Base-by-base conservation (phyloP, 129 eudicot species). In the Centrapalus pauciflorus region DNA sequence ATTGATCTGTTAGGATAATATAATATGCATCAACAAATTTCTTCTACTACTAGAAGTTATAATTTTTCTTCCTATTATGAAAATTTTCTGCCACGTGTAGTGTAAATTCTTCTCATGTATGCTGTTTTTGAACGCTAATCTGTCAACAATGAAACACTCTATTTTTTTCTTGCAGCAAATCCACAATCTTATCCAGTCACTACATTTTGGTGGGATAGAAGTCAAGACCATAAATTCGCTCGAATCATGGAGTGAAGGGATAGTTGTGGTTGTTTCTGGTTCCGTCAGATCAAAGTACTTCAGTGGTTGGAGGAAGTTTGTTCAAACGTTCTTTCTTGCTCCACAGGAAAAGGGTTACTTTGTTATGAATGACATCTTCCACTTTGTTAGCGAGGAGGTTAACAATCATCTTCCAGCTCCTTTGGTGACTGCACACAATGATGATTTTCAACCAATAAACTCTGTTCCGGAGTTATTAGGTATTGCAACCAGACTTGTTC, bases 311-410 rank as follows among this genome's bases (percentile, higher is more conserved):
- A 86, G 88, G 87, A 88, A 78, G 49, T 92, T 88, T 66, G 77
- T 82, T 70, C 87, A 88, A 82, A 92, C 91, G 32, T 92, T 92
- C 69, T 78, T 92, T 70, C 95, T 92, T 70, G 95, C 98, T 46
- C 96, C 98, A 2, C 96, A 92, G 58, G 96, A 88, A 76, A 85
- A 80, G 38, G 98, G 96, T 26, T 92, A 75, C 66, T 92, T 79
- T 80, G 89, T 92, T 32, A 73, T 83, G 69, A 92, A 88, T 63
- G 98, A 92, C 55, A 78, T 92, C 59, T 92, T 92, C 58, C 95
- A 92, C 50, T 82, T 81, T 79, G 74, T 73, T 13, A 80, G 51
- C 50, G 91, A 83, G n/a, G 91, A 80, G 38, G 77, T 43, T 2
- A 63, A 55, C 28, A 69, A 72, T 57, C 95, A 85, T 71, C 67